Evolutionary conservation across 2,329 filamentous ascomycete species (phyloP), one percentile per base, ranked within the genome.

Genomic region (Chaetomium strumarium): DNA sequence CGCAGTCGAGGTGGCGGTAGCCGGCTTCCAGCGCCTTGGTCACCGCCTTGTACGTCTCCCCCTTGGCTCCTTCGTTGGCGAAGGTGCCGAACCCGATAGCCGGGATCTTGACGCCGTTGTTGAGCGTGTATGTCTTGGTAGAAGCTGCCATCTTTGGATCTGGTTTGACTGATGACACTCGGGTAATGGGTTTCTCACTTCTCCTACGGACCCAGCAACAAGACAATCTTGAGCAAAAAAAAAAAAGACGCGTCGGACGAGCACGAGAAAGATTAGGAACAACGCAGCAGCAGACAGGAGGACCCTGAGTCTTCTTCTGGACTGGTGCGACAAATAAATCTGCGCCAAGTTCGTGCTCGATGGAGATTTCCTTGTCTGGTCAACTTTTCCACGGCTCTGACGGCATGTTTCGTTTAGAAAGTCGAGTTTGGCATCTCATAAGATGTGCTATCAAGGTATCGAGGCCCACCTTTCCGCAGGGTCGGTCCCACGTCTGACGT

Each of bases 1-100:
- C 83, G 64, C 82, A 85, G 68, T 83, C 80, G 56, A 86, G 79
- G 65, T 85, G 81, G 42, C 82, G 75, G 70, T 87, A 87, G 41
- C 84, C 84, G 51, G 73, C 71, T 60, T 77, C 74, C 13, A 86
- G 73, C 14, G 83, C 84, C 56, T 71, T 73, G 63, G 81, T 79
- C 57, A 88, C 85, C 16, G 85, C 85, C 52, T 71, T 73, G 71
- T 83, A 82, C 41, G 77, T 77, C 70, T 82, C 78, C 37, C 79
- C 79, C 59, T 73, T 72, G 56, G 72, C 65, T 52, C 82, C 84
- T 70, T 88, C 84, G 67, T 78, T 86, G 66, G 80, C 78, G 63
- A 84, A 85, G 60, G 82, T 85, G 60, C 82, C 82, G 62, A 85
- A 85, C 24, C 82, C 82, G 31, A 85, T 69, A 44, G 74, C 80